Evolutionary conservation across 2,329 filamentous ascomycete species (phyloP).

Genomic region (Cladosporium phlei): DNA sequence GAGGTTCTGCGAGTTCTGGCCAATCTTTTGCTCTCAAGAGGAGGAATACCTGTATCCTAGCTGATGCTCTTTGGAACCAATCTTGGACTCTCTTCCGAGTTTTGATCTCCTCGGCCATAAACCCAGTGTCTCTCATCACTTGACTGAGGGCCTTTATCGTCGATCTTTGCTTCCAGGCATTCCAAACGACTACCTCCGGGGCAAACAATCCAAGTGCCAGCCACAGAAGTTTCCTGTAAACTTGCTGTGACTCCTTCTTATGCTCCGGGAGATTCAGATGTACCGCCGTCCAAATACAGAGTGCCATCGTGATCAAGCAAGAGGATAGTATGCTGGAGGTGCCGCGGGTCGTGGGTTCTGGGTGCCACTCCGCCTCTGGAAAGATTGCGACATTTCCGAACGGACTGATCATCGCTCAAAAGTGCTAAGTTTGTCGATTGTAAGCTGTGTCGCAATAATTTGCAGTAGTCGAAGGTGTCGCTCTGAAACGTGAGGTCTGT

Average conservation of each 20-base stretch:
- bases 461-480: too few species aligned
- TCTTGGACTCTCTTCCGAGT: background rate
- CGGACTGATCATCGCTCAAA: too few species aligned
- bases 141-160: background rate
- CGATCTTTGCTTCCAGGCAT: slow-evolving; percentile 4
- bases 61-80: background rate
- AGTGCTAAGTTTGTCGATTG: too few species aligned
- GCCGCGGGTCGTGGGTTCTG: slow-evolving; percentile 16
- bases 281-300: slow-evolving; percentile 19
- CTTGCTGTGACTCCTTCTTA: slow-evolving; percentile 6
- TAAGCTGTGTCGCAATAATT: too few species aligned
- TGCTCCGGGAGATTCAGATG: slow-evolving; percentile 18
- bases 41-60: background rate
- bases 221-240: slow-evolving; percentile 13
- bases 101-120: background rate
- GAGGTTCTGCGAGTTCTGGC: background rate
- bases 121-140: background rate
- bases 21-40: background rate
- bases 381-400: background rate
- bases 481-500: too few species aligned
- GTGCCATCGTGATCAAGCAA: slow-evolving; percentile 14
- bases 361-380: slow-evolving; percentile 12
- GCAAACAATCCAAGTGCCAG: slow-evolving; percentile 16
- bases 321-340: slow-evolving; percentile 15
- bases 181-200: slow-evolving; percentile 13